These are phyloP conservation scores for Wickerhamomyces pijperi DNA, from an alignment of 805 yeast species.

Conservation along the genomic window DNA sequence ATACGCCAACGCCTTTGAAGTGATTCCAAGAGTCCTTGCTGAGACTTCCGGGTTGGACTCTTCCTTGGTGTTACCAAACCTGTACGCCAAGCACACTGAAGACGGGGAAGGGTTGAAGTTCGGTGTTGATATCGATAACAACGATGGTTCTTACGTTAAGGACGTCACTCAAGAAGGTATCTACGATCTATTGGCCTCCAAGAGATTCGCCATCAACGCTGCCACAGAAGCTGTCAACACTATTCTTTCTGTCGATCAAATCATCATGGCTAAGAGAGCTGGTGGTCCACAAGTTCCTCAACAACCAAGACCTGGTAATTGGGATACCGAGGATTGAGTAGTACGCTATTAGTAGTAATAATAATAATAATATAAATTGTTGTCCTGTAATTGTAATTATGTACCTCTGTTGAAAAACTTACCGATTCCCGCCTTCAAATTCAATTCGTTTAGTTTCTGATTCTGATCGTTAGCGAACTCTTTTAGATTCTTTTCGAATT, in stretches of 20 bases:
- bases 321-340: conserved; percentile 82
- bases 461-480: conserved; percentile 38
- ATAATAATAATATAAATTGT: too few species aligned
- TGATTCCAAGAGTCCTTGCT: conserved; percentile 82
- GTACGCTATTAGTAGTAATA: too few species aligned
- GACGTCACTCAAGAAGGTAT: conserved; percentile 64
- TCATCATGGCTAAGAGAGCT: conserved; percentile 97
- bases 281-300: conserved; percentile 92
- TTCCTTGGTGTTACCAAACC: conserved; percentile 76
- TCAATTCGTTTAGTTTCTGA: conserved; percentile 49
- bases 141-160: conserved; percentile 51
- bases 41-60: conserved; percentile 92
- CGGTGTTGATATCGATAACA: conserved; percentile 78
- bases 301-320: conserved; percentile 82
- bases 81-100: conserved; percentile 79
- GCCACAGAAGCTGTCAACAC: conserved; percentile 96
- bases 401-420: conserved; percentile 36
- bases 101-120: conserved; percentile 22
- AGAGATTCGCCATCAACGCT: conserved; percentile 78
- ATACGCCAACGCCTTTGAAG: conserved; percentile 91
- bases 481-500: conserved; percentile 24
- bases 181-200: conserved; percentile 69
- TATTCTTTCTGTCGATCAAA: conserved; percentile 86
- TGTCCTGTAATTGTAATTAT: background rate
- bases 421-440: conserved; percentile 37